Conservation (phyloP, 75 land plant genomes). For the Selaginella tamariscina region DNA sequence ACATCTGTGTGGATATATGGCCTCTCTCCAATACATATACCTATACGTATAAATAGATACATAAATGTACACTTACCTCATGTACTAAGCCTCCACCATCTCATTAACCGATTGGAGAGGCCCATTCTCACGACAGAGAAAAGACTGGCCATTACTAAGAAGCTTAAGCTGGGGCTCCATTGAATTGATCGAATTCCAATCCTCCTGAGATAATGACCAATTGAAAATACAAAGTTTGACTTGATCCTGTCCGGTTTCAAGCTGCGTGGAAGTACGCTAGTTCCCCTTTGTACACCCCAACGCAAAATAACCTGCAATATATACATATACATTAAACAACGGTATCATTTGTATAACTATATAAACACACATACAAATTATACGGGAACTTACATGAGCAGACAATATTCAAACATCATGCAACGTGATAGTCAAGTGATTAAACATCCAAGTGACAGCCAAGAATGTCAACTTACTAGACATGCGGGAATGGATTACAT, state of each 20-base stretch:
- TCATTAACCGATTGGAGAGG: constrained; percentile 59
- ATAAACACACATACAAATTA: neutral
- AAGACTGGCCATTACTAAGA: constrained; percentile 26
- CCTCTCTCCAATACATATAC: too few relatives aligned
- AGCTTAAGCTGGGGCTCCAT: constrained; percentile 53
- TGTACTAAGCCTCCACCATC: too few relatives aligned
- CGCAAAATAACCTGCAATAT: constrained; percentile 44
- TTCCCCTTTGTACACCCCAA: constrained; percentile 74
- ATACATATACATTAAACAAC: neutral
- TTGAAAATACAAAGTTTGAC: constrained; percentile 54
- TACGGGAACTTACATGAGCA: too few relatives aligned
- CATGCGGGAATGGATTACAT: too few relatives aligned
- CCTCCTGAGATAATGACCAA: constrained; percentile 61
- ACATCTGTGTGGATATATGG: too few relatives aligned
- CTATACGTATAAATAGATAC: too few relatives aligned
- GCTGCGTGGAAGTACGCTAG: constrained; percentile 71
- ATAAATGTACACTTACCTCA: too few relatives aligned
- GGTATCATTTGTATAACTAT: neutral
- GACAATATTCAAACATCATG: too few relatives aligned
- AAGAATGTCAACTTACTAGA: too few relatives aligned
- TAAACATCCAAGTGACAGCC: too few relatives aligned
- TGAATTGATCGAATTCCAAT: constrained; percentile 44
- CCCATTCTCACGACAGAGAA: constrained; percentile 25
- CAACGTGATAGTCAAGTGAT: too few relatives aligned
- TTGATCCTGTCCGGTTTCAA: constrained; percentile 47